Conservation (phyloP, 2,329 filamentous ascomycete genomes). For the Chrysoporthe deuterocubensis region DNA sequence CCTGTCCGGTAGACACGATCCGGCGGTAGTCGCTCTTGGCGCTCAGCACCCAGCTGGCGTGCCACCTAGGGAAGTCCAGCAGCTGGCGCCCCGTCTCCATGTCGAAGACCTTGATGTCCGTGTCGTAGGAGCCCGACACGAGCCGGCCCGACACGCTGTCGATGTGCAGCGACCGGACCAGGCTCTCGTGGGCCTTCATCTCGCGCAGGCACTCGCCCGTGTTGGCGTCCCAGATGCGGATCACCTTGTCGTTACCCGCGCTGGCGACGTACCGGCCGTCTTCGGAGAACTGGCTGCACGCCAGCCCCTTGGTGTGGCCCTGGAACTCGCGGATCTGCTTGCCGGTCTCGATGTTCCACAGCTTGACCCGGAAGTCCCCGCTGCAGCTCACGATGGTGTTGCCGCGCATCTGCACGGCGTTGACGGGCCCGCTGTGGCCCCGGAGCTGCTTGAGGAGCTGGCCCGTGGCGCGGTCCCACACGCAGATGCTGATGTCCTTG, state of each 20-base stretch:
- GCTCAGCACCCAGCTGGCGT: constrained; percentile 93
- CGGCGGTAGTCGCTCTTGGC: constrained; percentile 95
- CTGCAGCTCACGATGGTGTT: constrained; percentile 93
- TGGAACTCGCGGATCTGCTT: constrained; percentile 88
- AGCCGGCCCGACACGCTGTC: constrained; percentile 86
- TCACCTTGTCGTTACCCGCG: constrained; percentile 92
- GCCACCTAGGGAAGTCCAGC: constrained; percentile 91
- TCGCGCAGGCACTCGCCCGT: constrained; percentile 83
- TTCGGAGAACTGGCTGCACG: constrained; percentile 94
- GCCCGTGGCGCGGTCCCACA: constrained; percentile 88
- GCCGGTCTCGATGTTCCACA: constrained; percentile 93
- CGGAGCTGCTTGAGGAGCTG: constrained; percentile 75
- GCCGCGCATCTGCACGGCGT: constrained; percentile 92
- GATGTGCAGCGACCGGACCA: constrained; percentile 89
- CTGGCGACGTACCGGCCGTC: constrained; percentile 93
- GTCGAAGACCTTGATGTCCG: constrained; percentile 93
- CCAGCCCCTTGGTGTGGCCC: constrained; percentile 89
- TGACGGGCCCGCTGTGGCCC: constrained; percentile 90
- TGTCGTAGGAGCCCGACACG: constrained; percentile 91
- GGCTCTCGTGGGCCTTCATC: constrained; percentile 79
- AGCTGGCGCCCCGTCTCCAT: constrained; percentile 78
- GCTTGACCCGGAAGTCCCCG: constrained; percentile 88
- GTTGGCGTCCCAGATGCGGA: constrained; percentile 94
- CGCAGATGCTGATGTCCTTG: constrained; percentile 91
- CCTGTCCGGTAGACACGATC: constrained; percentile 93